These are phyloP conservation scores for Debaryomyces castellii DNA, from an alignment of 805 yeast genomes.

Conservation along the genomic window DNA sequence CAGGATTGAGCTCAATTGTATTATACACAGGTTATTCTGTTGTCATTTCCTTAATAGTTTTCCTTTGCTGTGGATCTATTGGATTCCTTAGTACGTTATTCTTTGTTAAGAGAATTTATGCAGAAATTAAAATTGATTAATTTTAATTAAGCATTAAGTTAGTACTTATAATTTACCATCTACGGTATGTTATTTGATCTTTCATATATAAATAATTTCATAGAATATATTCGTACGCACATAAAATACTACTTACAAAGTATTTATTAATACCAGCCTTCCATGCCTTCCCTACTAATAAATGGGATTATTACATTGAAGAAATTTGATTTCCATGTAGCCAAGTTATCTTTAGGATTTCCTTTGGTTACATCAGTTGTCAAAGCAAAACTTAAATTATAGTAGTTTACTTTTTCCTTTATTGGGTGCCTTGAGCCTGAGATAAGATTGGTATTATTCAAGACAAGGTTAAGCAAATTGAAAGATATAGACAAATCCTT, in stretches of 20 bases:
- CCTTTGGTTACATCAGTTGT: conserved; percentile 3
- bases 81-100: conserved; percentile 76
- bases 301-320: conserved; percentile 22
- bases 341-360: conserved; percentile 5
- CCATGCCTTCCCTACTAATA: conserved; percentile 28
- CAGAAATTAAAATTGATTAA: conserved; percentile 80
- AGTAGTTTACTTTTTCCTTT: conserved; percentile 22
- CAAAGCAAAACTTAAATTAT: conserved; percentile 25
- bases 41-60: conserved; percentile 66
- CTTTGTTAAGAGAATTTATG: conserved; percentile 77
- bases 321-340: conserved; percentile 20
- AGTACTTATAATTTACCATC: not conserved
- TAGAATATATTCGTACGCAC: conserved; percentile 3
- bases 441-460: conserved; percentile 25
- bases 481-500: conserved; percentile 35
- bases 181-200: not conserved
- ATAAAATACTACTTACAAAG: conserved; percentile 1
- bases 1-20: conserved; percentile 72
- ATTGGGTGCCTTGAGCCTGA: conserved; percentile 18
- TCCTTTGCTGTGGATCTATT: conserved; percentile 82
- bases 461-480: conserved; percentile 28
- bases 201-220: not conserved
- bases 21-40: conserved; percentile 82
- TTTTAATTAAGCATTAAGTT: not conserved
- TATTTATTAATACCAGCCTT: conserved; percentile 38